Conservation (phyloP, 176 grass and related monocot species). For the Urochloa ruziziensis region DNA sequence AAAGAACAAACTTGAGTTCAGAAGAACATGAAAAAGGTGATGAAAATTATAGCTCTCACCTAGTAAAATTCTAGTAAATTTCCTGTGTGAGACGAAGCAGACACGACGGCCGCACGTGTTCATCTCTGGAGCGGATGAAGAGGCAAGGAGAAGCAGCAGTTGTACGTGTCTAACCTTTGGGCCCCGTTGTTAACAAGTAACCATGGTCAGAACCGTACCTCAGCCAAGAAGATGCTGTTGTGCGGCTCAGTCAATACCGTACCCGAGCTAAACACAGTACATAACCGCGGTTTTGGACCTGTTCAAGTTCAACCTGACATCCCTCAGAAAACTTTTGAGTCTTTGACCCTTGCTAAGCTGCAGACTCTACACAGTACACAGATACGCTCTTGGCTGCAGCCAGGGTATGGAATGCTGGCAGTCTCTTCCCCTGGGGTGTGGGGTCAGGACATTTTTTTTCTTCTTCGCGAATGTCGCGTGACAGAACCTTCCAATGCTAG, state of each 20-base stretch:
- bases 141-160: neutral
- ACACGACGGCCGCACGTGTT: neutral
- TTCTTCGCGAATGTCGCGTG: too few relatives aligned
- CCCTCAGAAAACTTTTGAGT: neutral
- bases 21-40: neutral
- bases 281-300: constrained; percentile 6
- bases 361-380: neutral
- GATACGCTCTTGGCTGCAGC: neutral
- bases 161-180: constrained; percentile 6
- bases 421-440: too few relatives aligned
- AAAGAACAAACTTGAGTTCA: neutral
- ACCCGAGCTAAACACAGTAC: constrained; percentile 12
- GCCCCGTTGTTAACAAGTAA: constrained; percentile 31
- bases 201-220: neutral
- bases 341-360: neutral
- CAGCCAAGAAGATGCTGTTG: neutral
- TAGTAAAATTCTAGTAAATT: neutral
- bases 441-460: too few relatives aligned
- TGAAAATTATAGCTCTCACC: neutral
- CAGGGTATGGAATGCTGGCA: neutral
- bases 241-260: constrained; percentile 30
- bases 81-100: neutral
- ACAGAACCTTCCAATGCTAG: too few relatives aligned
- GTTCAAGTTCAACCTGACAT: constrained; percentile 19
- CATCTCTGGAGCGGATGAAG: neutral